phyloP scores from a whole-genome alignment of 345 rosid species.

The Physaria fendleri region DNA sequence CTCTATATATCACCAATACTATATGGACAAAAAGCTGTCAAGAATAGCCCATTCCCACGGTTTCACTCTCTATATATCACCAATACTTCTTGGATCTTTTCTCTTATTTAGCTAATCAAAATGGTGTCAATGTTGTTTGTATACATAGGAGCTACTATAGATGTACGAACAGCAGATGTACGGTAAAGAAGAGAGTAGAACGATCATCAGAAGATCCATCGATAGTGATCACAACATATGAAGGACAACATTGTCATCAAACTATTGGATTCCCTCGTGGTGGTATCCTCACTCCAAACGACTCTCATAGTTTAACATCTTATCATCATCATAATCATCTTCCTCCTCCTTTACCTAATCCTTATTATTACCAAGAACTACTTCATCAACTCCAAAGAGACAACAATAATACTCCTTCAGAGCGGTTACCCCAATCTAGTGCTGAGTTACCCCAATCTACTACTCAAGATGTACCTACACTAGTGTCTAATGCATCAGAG shows the following conservation, averaged over 20 bases:
- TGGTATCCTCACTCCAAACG: conserved; percentile 49
- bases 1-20: neutral
- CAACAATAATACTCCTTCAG: conserved; percentile 21
- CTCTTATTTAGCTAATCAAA: neutral
- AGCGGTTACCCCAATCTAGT: conserved; percentile 25
- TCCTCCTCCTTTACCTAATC: conserved; percentile 37
- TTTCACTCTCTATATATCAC: conserved; percentile 20
- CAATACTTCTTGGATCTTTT: too few species aligned
- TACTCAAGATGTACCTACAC: conserved; percentile 11
- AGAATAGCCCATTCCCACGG: conserved; percentile 93
- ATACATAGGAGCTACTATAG: conserved; percentile 94
- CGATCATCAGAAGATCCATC: conserved; percentile 83
- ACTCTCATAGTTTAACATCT: conserved; percentile 41
- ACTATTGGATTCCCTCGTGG: conserved; percentile 71
- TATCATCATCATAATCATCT: conserved; percentile 27
- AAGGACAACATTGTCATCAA: conserved; percentile 97
- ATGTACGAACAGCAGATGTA: conserved; percentile 88
- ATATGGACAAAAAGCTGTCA: conserved; percentile 93
- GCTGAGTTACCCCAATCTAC: too few species aligned
- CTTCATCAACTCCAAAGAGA: conserved; percentile 37
- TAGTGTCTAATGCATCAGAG: conserved; percentile 29
- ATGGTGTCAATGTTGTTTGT: neutral
- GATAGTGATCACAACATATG: conserved; percentile 83
- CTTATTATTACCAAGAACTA: conserved; percentile 40
- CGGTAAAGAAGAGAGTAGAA: conserved; percentile 96